phyloP scores from a whole-genome alignment of 1,139 yeast genomes.

The Kazachstania sp. region DNA sequence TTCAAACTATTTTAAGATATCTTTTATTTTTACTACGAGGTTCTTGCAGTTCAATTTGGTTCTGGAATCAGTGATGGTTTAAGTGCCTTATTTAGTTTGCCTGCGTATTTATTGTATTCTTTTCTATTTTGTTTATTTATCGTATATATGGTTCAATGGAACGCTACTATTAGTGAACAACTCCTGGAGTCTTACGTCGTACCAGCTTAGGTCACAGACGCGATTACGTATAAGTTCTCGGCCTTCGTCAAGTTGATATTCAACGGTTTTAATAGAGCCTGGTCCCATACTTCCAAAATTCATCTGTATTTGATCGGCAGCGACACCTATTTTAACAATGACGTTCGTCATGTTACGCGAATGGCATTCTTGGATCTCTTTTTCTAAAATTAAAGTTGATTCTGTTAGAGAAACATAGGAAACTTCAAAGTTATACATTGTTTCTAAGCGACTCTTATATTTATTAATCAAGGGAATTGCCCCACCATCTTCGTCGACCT shows the following conservation, averaged over 20 bases:
- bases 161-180: neutral
- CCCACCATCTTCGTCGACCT: neutral
- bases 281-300: neutral
- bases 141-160: neutral
- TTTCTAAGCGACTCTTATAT: neutral
- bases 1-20: no score
- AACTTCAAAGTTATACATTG: neutral
- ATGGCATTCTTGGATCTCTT: neutral
- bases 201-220: slow-evolving; percentile 1
- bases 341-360: neutral
- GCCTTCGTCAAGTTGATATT: neutral
- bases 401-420: neutral
- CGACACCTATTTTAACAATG: neutral
- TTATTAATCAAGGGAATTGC: neutral
- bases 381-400: neutral
- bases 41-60: no score
- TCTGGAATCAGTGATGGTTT: no score
- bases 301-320: neutral
- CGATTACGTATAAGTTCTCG: neutral
- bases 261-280: neutral
- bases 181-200: neutral
- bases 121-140: neutral
- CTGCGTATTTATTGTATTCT: neutral
- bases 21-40: no score
- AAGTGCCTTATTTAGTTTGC: no score